These are phyloP conservation scores for Aspergillus bertholletiae DNA, from an alignment of 495 filamentous ascomycete genomes.

Conservation along the genomic window DNA sequence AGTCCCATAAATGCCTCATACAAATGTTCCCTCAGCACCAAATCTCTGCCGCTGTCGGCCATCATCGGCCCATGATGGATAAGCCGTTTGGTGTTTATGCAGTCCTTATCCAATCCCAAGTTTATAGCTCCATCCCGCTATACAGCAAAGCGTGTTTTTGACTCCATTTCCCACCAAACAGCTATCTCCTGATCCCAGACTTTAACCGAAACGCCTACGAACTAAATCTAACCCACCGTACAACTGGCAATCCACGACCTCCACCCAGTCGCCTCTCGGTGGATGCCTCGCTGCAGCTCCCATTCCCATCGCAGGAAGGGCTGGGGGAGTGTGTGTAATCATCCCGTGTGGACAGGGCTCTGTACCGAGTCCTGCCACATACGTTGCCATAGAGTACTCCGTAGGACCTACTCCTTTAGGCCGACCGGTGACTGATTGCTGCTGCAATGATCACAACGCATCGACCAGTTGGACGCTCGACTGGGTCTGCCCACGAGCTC, in stretches of 20 bases:
- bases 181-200: not conserved
- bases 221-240: conserved; percentile 2
- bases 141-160: not conserved
- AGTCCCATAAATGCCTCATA: conserved; percentile 21
- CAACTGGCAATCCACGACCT: conserved; percentile 8
- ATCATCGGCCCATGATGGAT: not conserved
- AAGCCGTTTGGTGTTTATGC: not conserved
- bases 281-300: conserved; percentile 4
- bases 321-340: not conserved
- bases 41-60: not conserved
- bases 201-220: conserved; percentile 2
- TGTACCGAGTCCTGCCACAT: not conserved
- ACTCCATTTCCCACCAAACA: not conserved
- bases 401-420: conserved; percentile 4
- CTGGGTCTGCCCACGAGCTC: not conserved
- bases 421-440: conserved; percentile 9
- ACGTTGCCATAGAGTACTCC: not conserved
- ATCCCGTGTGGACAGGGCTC: not conserved
- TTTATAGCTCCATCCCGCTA: not conserved
- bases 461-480: not conserved
- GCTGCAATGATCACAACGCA: conserved; percentile 1
- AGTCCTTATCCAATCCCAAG: not conserved
- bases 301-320: not conserved
- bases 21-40: conserved; percentile 1
- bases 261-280: not conserved